Evolutionary conservation across 768 basidiomycete species (phyloP).

Genomic region (Agrocybe praecox): DNA sequence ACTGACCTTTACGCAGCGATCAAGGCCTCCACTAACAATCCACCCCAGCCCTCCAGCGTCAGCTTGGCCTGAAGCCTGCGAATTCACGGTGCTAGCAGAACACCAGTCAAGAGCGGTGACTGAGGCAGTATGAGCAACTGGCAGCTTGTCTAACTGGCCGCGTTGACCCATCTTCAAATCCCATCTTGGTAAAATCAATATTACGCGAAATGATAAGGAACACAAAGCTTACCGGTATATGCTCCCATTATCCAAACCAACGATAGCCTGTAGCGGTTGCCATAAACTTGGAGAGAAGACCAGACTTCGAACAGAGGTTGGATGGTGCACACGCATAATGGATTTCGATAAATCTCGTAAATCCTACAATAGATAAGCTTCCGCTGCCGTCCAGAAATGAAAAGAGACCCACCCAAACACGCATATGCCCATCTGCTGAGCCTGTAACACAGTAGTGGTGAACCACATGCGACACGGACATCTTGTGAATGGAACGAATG

Average conservation of each 20-base stretch:
- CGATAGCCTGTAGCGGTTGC: slow-evolving; percentile 69
- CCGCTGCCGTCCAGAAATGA: neutral
- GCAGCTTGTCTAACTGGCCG: slow-evolving; percentile 70
- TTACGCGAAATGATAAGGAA: neutral
- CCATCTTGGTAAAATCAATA: slow-evolving; percentile 49
- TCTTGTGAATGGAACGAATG: slow-evolving; percentile 68
- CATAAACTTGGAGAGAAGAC: slow-evolving; percentile 70
- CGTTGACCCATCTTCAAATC: slow-evolving; percentile 79
- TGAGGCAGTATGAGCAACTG: slow-evolving; percentile 73
- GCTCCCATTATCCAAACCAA: slow-evolving; percentile 70
- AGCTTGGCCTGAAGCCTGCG: slow-evolving; percentile 20
- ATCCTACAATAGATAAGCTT: slow-evolving; percentile 46
- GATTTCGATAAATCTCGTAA: slow-evolving; percentile 72
- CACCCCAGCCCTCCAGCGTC: slow-evolving; percentile 55
- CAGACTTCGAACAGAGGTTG: slow-evolving; percentile 67
- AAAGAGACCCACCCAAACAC: slow-evolving; percentile 66
- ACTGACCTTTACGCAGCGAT: slow-evolving; percentile 74
- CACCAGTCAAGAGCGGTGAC: slow-evolving; percentile 80
- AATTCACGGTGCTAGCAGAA: slow-evolving; percentile 24
- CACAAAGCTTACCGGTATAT: slow-evolving; percentile 57
- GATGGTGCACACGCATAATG: slow-evolving; percentile 70
- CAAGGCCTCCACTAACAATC: slow-evolving; percentile 80
- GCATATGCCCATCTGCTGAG: slow-evolving; percentile 79
- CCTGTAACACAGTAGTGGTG: slow-evolving; percentile 78
- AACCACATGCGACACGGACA: slow-evolving; percentile 69